Evolutionary conservation across 331 rosid genomes (phyloP).

Genomic region (Rosa hybrid): DNA sequence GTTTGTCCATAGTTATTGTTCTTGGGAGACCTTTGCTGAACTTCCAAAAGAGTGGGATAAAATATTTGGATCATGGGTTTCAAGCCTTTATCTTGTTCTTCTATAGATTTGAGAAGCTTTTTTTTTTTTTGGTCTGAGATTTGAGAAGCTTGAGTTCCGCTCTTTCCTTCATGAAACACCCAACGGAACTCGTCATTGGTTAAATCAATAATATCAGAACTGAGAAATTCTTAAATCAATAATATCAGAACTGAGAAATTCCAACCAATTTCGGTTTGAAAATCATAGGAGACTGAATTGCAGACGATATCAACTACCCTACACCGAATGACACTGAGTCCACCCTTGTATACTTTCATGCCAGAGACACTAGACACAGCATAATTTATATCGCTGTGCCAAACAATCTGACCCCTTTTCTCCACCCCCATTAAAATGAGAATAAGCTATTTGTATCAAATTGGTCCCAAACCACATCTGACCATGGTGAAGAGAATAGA

Average conservation of each 20-base stretch:
- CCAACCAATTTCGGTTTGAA: background rate
- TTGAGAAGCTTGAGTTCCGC: background rate
- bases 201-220: background rate
- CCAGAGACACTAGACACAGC: too few species aligned
- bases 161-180: background rate
- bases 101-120: background rate
- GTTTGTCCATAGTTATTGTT: background rate
- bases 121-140: too few species aligned
- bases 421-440: background rate
- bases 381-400: background rate
- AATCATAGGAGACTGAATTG: too few species aligned
- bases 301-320: background rate
- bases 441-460: background rate
- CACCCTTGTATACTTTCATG: too few species aligned
- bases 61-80: background rate
- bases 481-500: too few species aligned
- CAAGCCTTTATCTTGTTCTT: background rate
- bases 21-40: background rate
- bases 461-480: background rate
- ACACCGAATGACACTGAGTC: background rate
- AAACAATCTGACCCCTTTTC: background rate
- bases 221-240: background rate
- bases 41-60: background rate
- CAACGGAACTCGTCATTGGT: background rate
- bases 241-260: background rate